Evolutionary conservation across 1,139 yeast genomes (phyloP).

Genomic region (Geotrichum macrosporum): DNA sequence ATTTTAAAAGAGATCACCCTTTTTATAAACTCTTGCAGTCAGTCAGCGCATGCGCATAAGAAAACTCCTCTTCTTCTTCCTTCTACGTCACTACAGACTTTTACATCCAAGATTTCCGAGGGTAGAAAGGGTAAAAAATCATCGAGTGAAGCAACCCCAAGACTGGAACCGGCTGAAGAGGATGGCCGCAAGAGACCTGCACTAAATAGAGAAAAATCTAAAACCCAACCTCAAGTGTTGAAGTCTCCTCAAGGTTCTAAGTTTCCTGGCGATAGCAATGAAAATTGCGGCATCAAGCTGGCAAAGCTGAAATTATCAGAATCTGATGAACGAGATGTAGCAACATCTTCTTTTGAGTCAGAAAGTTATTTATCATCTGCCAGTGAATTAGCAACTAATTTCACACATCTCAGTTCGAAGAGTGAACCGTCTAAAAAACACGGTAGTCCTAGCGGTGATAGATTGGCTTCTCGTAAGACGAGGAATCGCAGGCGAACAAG

Average conservation of each 20-base stretch:
- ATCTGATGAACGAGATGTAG: background rate
- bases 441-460: background rate
- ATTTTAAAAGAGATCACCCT: constrained; percentile 44
- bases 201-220: constrained; percentile 14
- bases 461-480: no score
- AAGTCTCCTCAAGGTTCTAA: no score
- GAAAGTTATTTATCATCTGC: background rate
- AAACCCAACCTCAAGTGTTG: background rate
- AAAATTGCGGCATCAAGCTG: no score
- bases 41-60: background rate
- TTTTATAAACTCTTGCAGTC: constrained; percentile 23
- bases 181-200: no score
- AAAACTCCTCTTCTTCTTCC: constrained; percentile 1
- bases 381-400: background rate
- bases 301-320: background rate
- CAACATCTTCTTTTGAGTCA: constrained; percentile 9
- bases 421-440: no score
- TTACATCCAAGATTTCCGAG: constrained; percentile 21
- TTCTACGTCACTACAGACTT: constrained; percentile 15
- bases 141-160: constrained; percentile 20
- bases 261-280: background rate
- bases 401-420: background rate
- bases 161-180: constrained; percentile 16
- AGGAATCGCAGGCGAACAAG: background rate
- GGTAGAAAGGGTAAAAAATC: constrained; percentile 16